Evolutionary conservation across 2,329 filamentous ascomycete species (phyloP).

Genomic region (Aspergillus awamori): DNA sequence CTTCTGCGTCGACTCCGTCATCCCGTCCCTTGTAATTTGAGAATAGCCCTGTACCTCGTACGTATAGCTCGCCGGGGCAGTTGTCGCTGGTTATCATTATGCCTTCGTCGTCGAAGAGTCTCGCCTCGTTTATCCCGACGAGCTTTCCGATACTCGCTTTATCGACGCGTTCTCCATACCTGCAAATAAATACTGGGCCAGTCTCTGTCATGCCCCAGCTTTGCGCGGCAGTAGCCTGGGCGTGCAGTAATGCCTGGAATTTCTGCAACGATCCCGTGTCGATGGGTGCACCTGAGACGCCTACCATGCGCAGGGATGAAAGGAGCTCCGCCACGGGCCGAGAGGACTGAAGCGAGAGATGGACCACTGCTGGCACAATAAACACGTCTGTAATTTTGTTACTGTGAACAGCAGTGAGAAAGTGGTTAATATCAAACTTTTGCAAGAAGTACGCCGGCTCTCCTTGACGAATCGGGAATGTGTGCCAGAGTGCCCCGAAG

Average conservation of each 20-base stretch:
- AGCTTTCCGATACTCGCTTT: slow-evolving; percentile 48
- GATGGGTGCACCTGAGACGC: slow-evolving; percentile 50
- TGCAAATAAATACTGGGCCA: slow-evolving; percentile 41
- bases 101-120: slow-evolving; percentile 27
- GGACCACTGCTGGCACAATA: slow-evolving; percentile 45
- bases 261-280: slow-evolving; percentile 36
- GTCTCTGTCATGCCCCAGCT: slow-evolving; percentile 56
- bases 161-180: slow-evolving; percentile 38
- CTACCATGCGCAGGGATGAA: slow-evolving; percentile 41
- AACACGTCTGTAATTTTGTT: slow-evolving; percentile 47
- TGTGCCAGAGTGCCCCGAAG: slow-evolving; percentile 45
- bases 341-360: slow-evolving; percentile 27
- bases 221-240: slow-evolving; percentile 42
- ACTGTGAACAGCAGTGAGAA: slow-evolving; percentile 35
- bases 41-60: slow-evolving; percentile 12
- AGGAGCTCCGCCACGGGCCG: slow-evolving; percentile 25
- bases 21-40: slow-evolving; percentile 31
- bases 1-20: slow-evolving; percentile 27
- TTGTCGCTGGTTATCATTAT: not conserved
- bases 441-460: slow-evolving; percentile 46
- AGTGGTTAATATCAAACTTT: slow-evolving; percentile 41
- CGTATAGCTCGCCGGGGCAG: not conserved
- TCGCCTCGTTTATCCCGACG: slow-evolving; percentile 28
- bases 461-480: slow-evolving; percentile 45
- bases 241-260: slow-evolving; percentile 40